Evolutionary conservation across 2,329 filamentous ascomycete species (phyloP), one percentile per base, ranked within the genome.

Genomic region (Dothidotthia symphoricarpi): DNA sequence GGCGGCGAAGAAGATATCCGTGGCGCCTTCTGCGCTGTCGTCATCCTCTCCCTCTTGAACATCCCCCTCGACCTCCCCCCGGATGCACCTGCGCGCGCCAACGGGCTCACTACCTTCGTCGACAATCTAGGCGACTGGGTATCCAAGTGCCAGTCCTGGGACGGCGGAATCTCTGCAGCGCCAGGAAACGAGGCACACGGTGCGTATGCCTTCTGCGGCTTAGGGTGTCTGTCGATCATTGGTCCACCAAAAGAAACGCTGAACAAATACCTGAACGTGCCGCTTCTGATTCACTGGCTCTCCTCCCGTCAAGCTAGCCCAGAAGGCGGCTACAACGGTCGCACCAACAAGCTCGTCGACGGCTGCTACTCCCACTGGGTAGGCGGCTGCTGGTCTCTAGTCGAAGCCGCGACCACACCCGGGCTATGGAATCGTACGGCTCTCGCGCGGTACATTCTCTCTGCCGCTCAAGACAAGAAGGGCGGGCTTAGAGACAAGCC

Each of bases 321-420:
- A 3, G 93, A 97, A 66, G 90, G 90, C 49, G 93, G 93, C 24
- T 90, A 95, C 61, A 86, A 88, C 27, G 93, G 93, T 45, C 85
- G 93, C 53, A 95, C 91, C 17, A 97, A 97, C 75, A 98, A 98
- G 71, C 77, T 98, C 22, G 93, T 97, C 22, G 93, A 98, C 67
- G 93, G 91, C 30, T 98, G 93, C 71, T 98, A 98, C 72, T 95
- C 88, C 64, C 91, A 96, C 69, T 98, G 93, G 93, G 85, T 95
- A 24, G 93, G 93, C 37, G 86, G 86, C 37, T 97, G 90, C 71
- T 98, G 90, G 88, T 85, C 91, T 30, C 70, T 98, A 49, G 75
- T 97, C 52, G 86, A 96, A 71, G 87, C 88, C 40, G 83, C 83
- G 37, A 77, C 78, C 51, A 79, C 44, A 1, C 38, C 34, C 4